Percentiles rank a stretch among this genome's conserved stretches.
Conservation (phyloP, 257 asterid genomes). For the Jacaranda mimosifolia region DNA sequence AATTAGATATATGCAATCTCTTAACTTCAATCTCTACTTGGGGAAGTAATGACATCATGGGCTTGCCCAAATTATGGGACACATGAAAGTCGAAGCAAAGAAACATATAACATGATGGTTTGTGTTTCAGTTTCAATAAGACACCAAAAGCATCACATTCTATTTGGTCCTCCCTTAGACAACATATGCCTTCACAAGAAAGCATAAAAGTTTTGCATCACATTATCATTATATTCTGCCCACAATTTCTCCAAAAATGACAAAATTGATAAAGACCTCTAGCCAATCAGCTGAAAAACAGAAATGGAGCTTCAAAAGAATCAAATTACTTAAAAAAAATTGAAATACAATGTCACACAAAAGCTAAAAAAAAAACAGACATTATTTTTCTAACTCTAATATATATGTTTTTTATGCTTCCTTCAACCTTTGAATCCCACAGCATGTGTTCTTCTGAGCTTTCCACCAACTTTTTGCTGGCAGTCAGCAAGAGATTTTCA, state of each 20-base stretch:
- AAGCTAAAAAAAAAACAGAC: slow-evolving; percentile 22
- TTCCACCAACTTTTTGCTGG: slow-evolving; percentile 41
- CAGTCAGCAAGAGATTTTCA: slow-evolving; percentile 31
- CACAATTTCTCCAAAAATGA: too few relatives aligned
- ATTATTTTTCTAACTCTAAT: slow-evolving; percentile 48
- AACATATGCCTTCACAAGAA: too few relatives aligned
- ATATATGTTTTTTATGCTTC: slow-evolving; percentile 47
- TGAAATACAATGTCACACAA: slow-evolving; percentile 51
- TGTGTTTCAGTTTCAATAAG: not conserved
- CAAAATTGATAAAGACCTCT: too few relatives aligned
- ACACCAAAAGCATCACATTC: too few relatives aligned
- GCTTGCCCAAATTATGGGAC: not conserved
- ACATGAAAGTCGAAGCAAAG: slow-evolving; percentile 2
- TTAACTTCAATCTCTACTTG: too few relatives aligned
- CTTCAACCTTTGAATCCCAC: slow-evolving; percentile 53
- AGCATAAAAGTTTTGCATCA: too few relatives aligned
- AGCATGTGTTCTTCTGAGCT: too few relatives aligned
- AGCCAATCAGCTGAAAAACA: slow-evolving; percentile 26
- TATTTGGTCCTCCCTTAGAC: too few relatives aligned
- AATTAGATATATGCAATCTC: too few relatives aligned
- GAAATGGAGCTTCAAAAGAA: not conserved
- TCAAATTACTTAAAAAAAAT: slow-evolving; percentile 38
- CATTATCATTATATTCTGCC: too few relatives aligned
- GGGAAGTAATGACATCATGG: too few relatives aligned
- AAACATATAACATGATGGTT: slow-evolving; percentile 6